These are phyloP conservation scores for Gossypium raimondii DNA, from an alignment of 345 rosid genomes.

Conservation along the genomic window DNA sequence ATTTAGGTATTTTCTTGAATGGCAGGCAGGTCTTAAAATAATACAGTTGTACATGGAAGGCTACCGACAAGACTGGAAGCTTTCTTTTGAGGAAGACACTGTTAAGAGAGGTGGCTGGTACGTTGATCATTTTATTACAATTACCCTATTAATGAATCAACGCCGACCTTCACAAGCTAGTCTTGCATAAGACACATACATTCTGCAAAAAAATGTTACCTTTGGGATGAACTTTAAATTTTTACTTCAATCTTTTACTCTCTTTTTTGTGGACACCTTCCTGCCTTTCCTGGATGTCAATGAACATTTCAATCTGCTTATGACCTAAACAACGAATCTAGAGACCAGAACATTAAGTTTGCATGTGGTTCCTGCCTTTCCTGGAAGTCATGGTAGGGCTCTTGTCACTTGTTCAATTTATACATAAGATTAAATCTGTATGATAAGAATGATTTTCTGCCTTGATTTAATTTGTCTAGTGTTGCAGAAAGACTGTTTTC, in stretches of 20 bases:
- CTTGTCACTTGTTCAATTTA: not conserved
- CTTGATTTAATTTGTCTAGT: not conserved
- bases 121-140: conserved; percentile 16
- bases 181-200: not conserved
- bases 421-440: not conserved
- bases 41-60: conserved; percentile 87
- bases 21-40: conserved; percentile 85
- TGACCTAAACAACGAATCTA: not conserved
- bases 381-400: not conserved
- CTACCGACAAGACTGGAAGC: conserved; percentile 94
- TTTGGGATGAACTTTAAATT: not conserved
- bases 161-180: not conserved
- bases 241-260: not conserved
- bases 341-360: not conserved
- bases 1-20: conserved; percentile 7
- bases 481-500: not conserved
- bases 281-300: not conserved
- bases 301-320: not conserved
- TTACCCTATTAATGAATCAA: not conserved
- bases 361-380: not conserved
- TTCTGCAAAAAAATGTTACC: not conserved
- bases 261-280: not conserved
- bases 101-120: conserved; percentile 91
- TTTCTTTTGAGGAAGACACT: conserved; percentile 72
- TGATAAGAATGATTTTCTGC: not conserved